These are phyloP conservation scores for Carex parvula DNA, from an alignment of 176 grass and related monocot species.

Conservation along the genomic window DNA sequence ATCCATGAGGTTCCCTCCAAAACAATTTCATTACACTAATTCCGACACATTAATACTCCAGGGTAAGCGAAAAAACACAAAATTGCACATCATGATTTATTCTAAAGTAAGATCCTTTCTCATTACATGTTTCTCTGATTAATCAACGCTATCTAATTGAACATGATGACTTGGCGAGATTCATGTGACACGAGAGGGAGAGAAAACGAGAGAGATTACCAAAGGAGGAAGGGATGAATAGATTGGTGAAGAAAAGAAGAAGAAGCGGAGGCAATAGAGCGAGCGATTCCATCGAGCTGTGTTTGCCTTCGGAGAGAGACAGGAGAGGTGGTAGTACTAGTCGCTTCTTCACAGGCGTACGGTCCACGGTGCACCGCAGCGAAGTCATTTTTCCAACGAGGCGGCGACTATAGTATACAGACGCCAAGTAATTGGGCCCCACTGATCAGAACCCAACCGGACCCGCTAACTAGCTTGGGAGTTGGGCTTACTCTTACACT, in stretches of 20 bases:
- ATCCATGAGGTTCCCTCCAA: neutral
- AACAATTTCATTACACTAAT: neutral
- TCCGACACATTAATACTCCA: neutral
- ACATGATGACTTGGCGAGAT: neutral
- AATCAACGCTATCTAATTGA: neutral
- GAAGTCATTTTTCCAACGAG: neutral
- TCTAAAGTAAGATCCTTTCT: neutral
- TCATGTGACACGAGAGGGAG: neutral
- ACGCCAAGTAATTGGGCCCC: neutral
- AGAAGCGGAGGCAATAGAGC: neutral
- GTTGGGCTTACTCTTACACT: neutral
- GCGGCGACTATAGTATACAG: neutral
- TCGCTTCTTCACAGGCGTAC: neutral
- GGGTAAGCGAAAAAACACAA: neutral
- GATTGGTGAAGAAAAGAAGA: constrained; percentile 12
- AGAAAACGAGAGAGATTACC: constrained; percentile 20
- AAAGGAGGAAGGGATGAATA: neutral
- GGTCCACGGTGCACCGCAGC: constrained; percentile 6
- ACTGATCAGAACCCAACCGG: neutral
- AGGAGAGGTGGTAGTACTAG: neutral
- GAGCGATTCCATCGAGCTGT: constrained; percentile 13
- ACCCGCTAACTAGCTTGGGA: neutral
- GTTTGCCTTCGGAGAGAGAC: neutral
- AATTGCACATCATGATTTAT: neutral
- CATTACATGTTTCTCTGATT: neutral